phyloP scores from a whole-genome alignment of 176 grass and related monocot species.

The Rhynchospora breviuscula region DNA sequence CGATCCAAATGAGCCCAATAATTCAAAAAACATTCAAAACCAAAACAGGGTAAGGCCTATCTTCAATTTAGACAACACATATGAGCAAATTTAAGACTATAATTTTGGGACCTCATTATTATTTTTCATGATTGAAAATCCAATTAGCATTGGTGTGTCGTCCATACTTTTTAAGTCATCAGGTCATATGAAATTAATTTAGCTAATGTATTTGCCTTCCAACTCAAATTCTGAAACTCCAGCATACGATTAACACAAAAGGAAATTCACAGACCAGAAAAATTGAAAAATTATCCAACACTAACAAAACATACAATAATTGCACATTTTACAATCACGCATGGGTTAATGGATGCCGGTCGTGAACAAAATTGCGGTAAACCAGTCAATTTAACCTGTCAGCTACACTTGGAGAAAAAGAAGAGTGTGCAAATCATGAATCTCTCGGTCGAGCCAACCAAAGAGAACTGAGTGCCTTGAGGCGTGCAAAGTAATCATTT shows the following conservation, averaged over 20 bases:
- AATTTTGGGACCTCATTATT: background rate
- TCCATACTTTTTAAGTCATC: background rate
- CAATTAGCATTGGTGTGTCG: background rate
- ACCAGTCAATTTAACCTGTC: background rate
- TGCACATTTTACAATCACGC: conserved; percentile 18
- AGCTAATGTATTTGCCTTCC: background rate
- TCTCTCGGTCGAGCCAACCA: conserved; percentile 74
- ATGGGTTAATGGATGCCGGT: background rate
- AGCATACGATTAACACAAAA: background rate
- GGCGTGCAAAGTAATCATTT: conserved; percentile 83
- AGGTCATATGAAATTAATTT: background rate
- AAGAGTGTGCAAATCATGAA: background rate
- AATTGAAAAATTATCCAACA: background rate
- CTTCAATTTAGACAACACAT: background rate
- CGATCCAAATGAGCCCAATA: too few relatives aligned
- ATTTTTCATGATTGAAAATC: background rate
- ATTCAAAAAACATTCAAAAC: background rate
- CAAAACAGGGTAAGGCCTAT: background rate
- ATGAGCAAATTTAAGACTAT: background rate
- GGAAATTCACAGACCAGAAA: background rate
- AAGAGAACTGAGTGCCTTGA: conserved; percentile 72
- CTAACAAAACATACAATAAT: background rate
- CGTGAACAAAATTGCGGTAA: conserved; percentile 10
- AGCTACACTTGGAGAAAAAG: background rate
- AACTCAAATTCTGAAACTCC: background rate